A percentile compares a stretch with the other conserved stretches of the same genome.
Evolutionary conservation across 352 stramenopile species (phyloP).

Genomic region (Phytophthora ramorum): DNA sequence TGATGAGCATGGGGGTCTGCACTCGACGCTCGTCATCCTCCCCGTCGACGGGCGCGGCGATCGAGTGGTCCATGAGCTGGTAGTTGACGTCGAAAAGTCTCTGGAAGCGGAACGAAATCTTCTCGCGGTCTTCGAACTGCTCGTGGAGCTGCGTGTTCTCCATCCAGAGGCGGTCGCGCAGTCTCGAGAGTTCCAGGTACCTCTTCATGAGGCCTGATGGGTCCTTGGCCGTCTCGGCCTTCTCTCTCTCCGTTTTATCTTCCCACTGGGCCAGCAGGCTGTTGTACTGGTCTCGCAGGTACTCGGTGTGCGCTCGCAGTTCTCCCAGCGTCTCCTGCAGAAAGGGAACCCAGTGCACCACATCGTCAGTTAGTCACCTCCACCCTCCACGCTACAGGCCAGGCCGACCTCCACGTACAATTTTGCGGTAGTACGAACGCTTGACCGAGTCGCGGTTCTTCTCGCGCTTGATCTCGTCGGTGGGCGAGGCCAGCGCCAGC

Average conservation of each 20-base stretch:
- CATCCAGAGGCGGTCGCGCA: conserved; percentile 58
- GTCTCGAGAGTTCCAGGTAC: conserved; percentile 52
- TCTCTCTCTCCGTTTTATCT: conserved; percentile 42
- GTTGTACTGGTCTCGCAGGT: conserved; percentile 60
- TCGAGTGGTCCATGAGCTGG: conserved; percentile 65
- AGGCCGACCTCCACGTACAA: conserved; percentile 32
- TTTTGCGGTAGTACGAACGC: conserved; percentile 62
- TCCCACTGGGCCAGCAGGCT: conserved; percentile 51
- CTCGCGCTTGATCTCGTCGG: conserved; percentile 56
- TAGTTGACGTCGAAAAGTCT: conserved; percentile 68
- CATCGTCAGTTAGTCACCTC: background rate
- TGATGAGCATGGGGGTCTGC: conserved; percentile 58
- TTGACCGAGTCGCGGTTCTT: conserved; percentile 68
- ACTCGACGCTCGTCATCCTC: conserved; percentile 40
- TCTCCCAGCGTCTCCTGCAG: conserved; percentile 54
- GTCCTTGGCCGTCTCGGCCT: conserved; percentile 36
- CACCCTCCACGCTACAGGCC: background rate
- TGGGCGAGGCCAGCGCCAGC: conserved; percentile 29
- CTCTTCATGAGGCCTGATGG: conserved; percentile 51
- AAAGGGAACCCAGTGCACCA: background rate
- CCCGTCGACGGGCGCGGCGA: conserved; percentile 35
- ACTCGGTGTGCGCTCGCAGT: conserved; percentile 48
- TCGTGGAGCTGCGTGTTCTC: conserved; percentile 64
- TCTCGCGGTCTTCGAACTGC: conserved; percentile 62
- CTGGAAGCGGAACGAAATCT: conserved; percentile 58